These are phyloP conservation scores for Quercus alba DNA, from an alignment of 306 rosid species.

Conservation along the genomic window DNA sequence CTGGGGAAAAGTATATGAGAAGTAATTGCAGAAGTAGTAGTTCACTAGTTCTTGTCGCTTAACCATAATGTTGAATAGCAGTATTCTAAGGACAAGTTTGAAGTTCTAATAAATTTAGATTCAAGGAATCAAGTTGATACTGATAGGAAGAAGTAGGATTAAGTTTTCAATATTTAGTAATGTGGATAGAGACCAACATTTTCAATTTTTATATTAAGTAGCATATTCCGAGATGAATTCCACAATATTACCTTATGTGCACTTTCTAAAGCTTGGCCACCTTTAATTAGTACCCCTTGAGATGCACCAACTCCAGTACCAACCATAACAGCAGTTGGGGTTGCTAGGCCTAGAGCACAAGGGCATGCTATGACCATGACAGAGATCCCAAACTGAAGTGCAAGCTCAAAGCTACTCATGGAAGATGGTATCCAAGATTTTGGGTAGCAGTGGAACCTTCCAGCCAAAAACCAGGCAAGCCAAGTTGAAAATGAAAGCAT, in stretches of 20 bases:
- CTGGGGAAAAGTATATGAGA: too few relatives aligned
- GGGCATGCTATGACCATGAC: constrained; percentile 96
- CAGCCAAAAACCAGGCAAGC: constrained; percentile 73
- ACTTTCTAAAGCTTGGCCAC: constrained; percentile 81
- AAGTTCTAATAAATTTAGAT: too few relatives aligned
- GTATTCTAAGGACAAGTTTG: too few relatives aligned
- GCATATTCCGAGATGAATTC: neutral
- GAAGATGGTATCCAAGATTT: constrained; percentile 76
- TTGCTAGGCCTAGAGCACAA: constrained; percentile 90
- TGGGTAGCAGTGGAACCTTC: constrained; percentile 60
- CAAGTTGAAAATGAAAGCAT: constrained; percentile 61
- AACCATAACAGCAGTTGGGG: constrained; percentile 93
- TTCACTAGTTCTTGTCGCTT: too few relatives aligned
- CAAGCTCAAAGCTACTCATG: constrained; percentile 72
- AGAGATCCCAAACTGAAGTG: constrained; percentile 89
- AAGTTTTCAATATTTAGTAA: too few relatives aligned
- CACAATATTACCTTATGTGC: constrained; percentile 62
- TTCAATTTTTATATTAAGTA: too few relatives aligned
- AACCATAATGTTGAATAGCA: too few relatives aligned
- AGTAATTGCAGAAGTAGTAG: too few relatives aligned
- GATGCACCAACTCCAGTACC: constrained; percentile 96
- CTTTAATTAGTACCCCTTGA: constrained; percentile 86
- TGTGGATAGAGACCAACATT: too few relatives aligned
- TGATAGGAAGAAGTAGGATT: too few relatives aligned
- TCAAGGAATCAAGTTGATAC: too few relatives aligned